phyloP scores from a whole-genome alignment of 768 basidiomycete genomes.

The Mycena belliarum region DNA sequence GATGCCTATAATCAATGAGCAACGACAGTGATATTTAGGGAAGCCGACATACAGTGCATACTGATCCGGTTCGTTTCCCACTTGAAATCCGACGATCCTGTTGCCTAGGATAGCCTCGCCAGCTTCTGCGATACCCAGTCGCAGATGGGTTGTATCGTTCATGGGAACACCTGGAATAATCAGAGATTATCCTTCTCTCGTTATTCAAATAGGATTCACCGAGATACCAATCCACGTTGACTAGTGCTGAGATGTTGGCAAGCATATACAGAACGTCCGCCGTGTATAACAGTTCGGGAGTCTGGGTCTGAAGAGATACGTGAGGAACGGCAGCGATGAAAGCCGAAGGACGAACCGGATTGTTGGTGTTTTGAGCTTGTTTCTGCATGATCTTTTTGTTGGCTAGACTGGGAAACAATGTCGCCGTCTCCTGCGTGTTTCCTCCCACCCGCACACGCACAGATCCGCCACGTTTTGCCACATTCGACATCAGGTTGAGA shows the following conservation, averaged over 20 bases:
- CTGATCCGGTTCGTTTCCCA: slow-evolving; percentile 69
- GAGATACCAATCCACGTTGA: slow-evolving; percentile 68
- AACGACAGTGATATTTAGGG: neutral
- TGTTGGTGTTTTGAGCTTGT: slow-evolving; percentile 31
- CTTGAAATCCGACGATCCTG: slow-evolving; percentile 66
- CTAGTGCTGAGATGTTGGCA: slow-evolving; percentile 58
- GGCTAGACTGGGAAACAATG: slow-evolving; percentile 40
- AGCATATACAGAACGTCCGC: slow-evolving; percentile 67
- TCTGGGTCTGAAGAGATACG: slow-evolving; percentile 71
- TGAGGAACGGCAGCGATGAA: neutral
- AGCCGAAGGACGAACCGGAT: slow-evolving; percentile 38
- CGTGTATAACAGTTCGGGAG: slow-evolving; percentile 68
- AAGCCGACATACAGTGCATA: slow-evolving; percentile 40
- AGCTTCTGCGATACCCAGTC: slow-evolving; percentile 56
- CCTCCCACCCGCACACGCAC: slow-evolving; percentile 64
- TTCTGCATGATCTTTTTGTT: slow-evolving; percentile 50
- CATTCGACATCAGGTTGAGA: slow-evolving; percentile 64
- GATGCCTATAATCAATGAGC: slow-evolving; percentile 1
- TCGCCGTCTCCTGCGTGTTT: slow-evolving; percentile 64
- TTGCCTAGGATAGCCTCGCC: slow-evolving; percentile 71
- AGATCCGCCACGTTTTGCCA: slow-evolving; percentile 55
- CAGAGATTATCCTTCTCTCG: neutral
- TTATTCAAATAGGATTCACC: slow-evolving; percentile 38
- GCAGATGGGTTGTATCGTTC: slow-evolving; percentile 59
- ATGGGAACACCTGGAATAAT: slow-evolving; percentile 52